phyloP scores from a whole-genome alignment of 306 rosid species.

The Rosa chinensis region DNA sequence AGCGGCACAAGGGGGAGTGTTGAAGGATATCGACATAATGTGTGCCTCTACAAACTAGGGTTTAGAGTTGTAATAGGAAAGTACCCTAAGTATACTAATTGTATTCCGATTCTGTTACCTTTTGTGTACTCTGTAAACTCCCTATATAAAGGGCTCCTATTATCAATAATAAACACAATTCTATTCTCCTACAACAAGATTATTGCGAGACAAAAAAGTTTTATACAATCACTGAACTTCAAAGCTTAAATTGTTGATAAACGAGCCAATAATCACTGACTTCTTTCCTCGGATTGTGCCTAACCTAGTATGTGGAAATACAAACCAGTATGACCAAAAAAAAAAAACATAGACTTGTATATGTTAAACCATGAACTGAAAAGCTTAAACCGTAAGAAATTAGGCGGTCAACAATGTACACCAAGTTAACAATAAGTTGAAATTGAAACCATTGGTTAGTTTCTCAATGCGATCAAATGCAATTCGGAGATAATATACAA shows the following conservation, averaged over 20 bases:
- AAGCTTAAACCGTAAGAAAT: not conserved
- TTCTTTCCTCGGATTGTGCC: not conserved
- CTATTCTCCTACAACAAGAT: no score
- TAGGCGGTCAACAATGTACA: not conserved
- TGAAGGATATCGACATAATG: no score
- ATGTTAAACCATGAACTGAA: not conserved
- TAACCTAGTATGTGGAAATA: not conserved
- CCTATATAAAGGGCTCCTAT: no score
- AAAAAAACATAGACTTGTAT: not conserved
- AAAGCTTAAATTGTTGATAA: not conserved
- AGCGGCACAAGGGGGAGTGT: no score
- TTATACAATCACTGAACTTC: not conserved
- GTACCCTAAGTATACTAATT: no score
- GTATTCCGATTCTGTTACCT: no score
- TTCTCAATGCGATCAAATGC: conserved; percentile 15
- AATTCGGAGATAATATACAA: conserved; percentile 10
- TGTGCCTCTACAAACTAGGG: no score
- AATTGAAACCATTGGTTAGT: conserved; percentile 5
- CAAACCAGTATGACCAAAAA: not conserved
- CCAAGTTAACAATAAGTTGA: not conserved
- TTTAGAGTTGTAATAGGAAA: no score
- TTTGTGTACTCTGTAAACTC: no score
- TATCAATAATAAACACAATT: no score
- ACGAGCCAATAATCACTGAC: not conserved
- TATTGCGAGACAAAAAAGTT: not conserved